Evolutionary conservation across 2,329 filamentous ascomycete genomes (phyloP), one percentile per base, ranked within the genome.

Genomic region (Sporothrix phasma): DNA sequence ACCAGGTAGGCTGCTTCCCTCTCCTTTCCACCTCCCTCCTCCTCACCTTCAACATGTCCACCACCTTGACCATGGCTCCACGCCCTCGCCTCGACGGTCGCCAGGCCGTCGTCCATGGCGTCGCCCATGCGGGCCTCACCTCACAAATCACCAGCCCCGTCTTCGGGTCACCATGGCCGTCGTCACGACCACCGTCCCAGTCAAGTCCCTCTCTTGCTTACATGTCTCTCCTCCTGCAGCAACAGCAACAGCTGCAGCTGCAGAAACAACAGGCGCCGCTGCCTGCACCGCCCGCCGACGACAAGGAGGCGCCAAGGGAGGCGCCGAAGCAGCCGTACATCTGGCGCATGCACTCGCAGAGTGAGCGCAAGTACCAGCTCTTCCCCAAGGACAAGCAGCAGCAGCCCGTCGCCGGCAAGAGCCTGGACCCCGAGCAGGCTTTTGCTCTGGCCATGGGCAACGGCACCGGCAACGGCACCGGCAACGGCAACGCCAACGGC

Each of bases 331-430:
- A 81, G 73, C 74, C 80, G 15, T 81, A 78, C 69, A 72, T 78
- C 56, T 84, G 81, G 82, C 84, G 82, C 71, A 84, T 86, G 81
- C 79, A 82, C 67, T 41, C 66, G 3, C 81, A 83, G 66, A 73
- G 80, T 11, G 80, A 83, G 51, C 79, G 80, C 64, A 86, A 83
- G 74, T 86, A 87, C 68, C 84, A 86, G 71, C 76, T 86, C 46
- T 87, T 87, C 69, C 80, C 84, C 65, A 80, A 76, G 70, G 76
- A 82, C 65, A 81, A 76, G 68, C 80, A 79, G 69, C 72, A 77
- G 72, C 64, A 72, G 72, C 26, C 73, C 72, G 64, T 72, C 64
- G 13, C 63, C 13, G 74, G 72, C 63, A 84, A 81, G 71, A 74
- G 75, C 34, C 71, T 80, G 58, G 80, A 83, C 59, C 76, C 78